Evolutionary conservation across 768 basidiomycete genomes (phyloP), one percentile per base, ranked within the genome.

Genomic region (Pisolithus tinctorius): DNA sequence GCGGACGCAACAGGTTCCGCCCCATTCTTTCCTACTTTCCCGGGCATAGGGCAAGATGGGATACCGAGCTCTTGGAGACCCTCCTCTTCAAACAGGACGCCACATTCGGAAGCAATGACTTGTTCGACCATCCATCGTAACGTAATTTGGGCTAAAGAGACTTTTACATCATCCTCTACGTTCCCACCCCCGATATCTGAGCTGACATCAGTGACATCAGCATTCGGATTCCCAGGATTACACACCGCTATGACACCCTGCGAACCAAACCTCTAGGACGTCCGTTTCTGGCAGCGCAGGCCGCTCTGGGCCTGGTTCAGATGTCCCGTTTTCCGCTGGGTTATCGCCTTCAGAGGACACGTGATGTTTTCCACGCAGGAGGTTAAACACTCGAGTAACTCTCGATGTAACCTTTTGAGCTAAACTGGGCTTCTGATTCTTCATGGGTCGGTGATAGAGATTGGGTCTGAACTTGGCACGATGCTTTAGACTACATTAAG

Each of bases 51-150:
- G 2, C 44, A 42, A 13, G 36, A 11, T 26, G 47, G 51, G 43
- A 81, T 77, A n/a, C 70, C 69, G 8, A 72, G 70, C 10, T 71
- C 69, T 17, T 58, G 58, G 25, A 88, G 73, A 14, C 77, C 79
- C 2, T 59, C 68, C 4, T 60, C 50, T 50, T 83, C 78, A 59
- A 88, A 88, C 29, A 69, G 57, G 31, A 89, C 74, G 5, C 79
- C 82, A 57, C 83, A 81, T n/a, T 72, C 64, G 13, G 85, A 72
- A 10, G 63, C 58, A 23, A 81, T 71, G 51, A 81, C 71, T 56
- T 91, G 78, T 48, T 81, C 80, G 34, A 90, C 72, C 87, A 92
- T 89, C 88, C 88, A 92, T 26, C 79, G 78, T 27, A 92, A 69
- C 16, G 80, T 69, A 56, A 87, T 80, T 58, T 86, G 76, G 1